Conservation (phyloP, 83 land plant genomes). For the Picea abies region DNA sequence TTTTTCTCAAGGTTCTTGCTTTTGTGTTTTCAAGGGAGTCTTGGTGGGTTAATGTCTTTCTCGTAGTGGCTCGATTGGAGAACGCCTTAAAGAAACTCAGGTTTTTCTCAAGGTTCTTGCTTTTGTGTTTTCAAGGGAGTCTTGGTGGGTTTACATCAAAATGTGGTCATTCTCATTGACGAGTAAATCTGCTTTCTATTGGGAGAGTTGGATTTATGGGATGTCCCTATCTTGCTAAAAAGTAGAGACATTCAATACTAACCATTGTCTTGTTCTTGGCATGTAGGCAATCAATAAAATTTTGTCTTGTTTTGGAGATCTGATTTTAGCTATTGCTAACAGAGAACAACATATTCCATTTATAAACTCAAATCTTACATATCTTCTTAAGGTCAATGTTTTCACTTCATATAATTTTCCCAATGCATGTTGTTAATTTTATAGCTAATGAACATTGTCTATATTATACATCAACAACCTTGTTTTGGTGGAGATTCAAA, state of each 20-base stretch:
- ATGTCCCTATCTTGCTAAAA: background rate
- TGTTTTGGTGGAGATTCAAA: too few relatives aligned
- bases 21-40: background rate
- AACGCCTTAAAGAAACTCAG: too few relatives aligned
- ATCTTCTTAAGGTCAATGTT: constrained; percentile 49
- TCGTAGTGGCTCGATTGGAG: too few relatives aligned
- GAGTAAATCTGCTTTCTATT: background rate
- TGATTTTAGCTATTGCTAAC: constrained; percentile 56
- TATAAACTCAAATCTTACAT: constrained; percentile 57
- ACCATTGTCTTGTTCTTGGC: background rate
- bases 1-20: too few relatives aligned
- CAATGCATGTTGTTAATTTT: background rate
- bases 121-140: background rate
- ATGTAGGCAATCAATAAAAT: constrained; percentile 6
- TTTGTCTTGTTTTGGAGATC: constrained; percentile 55
- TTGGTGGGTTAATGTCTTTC: background rate
- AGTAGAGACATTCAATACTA: background rate
- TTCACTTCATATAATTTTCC: background rate
- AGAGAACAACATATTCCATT: constrained; percentile 58
- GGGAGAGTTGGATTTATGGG: too few relatives aligned
- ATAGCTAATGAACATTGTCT: background rate
- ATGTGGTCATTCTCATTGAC: too few relatives aligned
- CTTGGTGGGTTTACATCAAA: background rate
- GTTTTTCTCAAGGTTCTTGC: too few relatives aligned
- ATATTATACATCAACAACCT: constrained; percentile 6